Evolutionary conservation across 2,329 filamentous ascomycete genomes (phyloP).

Genomic region (Xylariaceae sp.): DNA sequence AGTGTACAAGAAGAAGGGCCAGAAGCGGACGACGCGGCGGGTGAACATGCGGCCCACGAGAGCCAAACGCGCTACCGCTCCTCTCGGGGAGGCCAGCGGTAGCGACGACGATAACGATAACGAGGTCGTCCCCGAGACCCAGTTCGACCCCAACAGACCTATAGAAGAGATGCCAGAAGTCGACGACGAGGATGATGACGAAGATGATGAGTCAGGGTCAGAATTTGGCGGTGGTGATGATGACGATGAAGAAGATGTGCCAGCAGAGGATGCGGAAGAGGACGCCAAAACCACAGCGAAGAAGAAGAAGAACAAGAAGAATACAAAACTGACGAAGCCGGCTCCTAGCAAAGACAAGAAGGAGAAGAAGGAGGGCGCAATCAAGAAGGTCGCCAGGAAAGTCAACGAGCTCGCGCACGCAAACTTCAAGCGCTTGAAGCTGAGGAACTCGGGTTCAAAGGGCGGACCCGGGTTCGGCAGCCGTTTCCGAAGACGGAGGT

Average conservation of each 20-base stretch:
- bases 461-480: slow-evolving; percentile 53
- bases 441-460: slow-evolving; percentile 57
- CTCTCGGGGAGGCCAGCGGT: slow-evolving; percentile 28
- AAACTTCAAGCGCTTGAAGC: slow-evolving; percentile 62
- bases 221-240: slow-evolving; percentile 34
- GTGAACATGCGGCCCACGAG: slow-evolving; percentile 57
- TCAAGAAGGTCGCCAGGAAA: slow-evolving; percentile 52
- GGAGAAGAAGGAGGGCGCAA: slow-evolving; percentile 36
- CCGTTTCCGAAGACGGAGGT: slow-evolving; percentile 50
- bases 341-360: slow-evolving; percentile 25
- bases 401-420: slow-evolving; percentile 59
- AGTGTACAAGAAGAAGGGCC: slow-evolving; percentile 75
- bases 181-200: slow-evolving; percentile 27
- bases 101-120: slow-evolving; percentile 35
- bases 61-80: slow-evolving; percentile 46
- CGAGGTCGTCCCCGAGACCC: slow-evolving; percentile 37
- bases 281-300: slow-evolving; percentile 22
- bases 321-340: slow-evolving; percentile 39
- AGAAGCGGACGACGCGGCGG: slow-evolving; percentile 70
- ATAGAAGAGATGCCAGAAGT: slow-evolving; percentile 30
- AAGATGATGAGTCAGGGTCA: slow-evolving; percentile 36
- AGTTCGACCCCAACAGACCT: slow-evolving; percentile 26
- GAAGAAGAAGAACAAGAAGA: slow-evolving; percentile 26
- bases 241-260: slow-evolving; percentile 31
- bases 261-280: slow-evolving; percentile 21